Base-by-base conservation (phyloP, 306 rosid genomes). In the Betula pendula region DNA sequence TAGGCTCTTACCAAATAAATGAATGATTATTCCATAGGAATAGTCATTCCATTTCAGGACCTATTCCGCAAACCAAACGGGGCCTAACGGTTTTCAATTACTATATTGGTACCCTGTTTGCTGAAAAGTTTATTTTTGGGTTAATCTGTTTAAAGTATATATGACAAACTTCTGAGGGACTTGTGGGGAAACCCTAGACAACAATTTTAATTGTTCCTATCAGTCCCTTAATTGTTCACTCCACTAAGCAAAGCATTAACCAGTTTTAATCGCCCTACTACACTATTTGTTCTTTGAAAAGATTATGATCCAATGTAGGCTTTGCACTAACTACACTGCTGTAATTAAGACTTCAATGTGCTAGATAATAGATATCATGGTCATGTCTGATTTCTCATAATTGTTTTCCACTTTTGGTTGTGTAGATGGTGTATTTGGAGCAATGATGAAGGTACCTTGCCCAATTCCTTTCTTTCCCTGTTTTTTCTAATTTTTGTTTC, bases 361-460 rank as follows among this genome's bases (percentile, higher is more conserved):
- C 11, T 60, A 60, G 40, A 5, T 27, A 60, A 16, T 60, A 15
- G 35, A 5, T 60, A 16, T 48, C 31, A 55, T 15, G 19, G 35
- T 60, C 42, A 29, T 60, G 27, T 10, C 16, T 66, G 48, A 19
- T 45, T 17, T 48, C 47, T 75, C 6, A n/a, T 68, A 5, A 17
- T 43, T 70, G 16, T 20, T 38, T 49, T 14, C 58, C 40, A 0
- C 60, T 27, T 29, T 40, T 2, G 70, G 29, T 52, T 80, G 56
- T 77, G 78, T 81, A 94, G 98, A 94, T 79, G 98, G 98, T 62
- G 85, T 92, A 62, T 94, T 94, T 89, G 98, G 98, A 81, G 97
- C 97, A 10, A 89, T 82, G 97, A 94, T 94, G 96, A 89, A 92
- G 97, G 98, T 92, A 71, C 45, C n/a, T 38, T 67, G 74, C 43